A percentile compares a stretch with the other conserved stretches of the same genome.
Conservation (phyloP, 352 stramenopile species). For the Sclerospora graminicola region DNA sequence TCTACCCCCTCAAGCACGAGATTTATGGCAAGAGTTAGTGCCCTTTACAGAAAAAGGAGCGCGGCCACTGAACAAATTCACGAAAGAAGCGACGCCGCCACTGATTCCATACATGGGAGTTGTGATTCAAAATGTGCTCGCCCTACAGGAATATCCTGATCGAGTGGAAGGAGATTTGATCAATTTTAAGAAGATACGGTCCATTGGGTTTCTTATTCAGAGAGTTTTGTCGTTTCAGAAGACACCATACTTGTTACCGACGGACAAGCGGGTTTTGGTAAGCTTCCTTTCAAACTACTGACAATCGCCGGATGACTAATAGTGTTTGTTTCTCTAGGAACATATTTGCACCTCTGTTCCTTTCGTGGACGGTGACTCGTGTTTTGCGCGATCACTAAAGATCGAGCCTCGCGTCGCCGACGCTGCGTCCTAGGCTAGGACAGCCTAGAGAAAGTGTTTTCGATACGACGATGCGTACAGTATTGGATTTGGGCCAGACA, state of each 20-base stretch:
- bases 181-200: slow-evolving; percentile 85
- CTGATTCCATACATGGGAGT: slow-evolving; percentile 79
- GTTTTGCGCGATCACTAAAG: slow-evolving; percentile 70
- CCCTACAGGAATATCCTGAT: slow-evolving; percentile 76
- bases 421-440: slow-evolving; percentile 7
- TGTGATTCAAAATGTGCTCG: slow-evolving; percentile 81
- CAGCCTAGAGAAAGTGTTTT: too few relatives aligned
- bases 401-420: slow-evolving; percentile 70
- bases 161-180: slow-evolving; percentile 63
- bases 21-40: slow-evolving; percentile 79
- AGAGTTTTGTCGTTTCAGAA: slow-evolving; percentile 57
- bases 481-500: too few relatives aligned
- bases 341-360: slow-evolving; percentile 62
- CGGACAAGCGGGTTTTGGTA: slow-evolving; percentile 77
- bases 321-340: slow-evolving; percentile 27
- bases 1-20: slow-evolving; percentile 49
- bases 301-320: neutral
- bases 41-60: slow-evolving; percentile 77
- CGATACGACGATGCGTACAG: too few relatives aligned
- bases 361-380: slow-evolving; percentile 54
- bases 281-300: slow-evolving; percentile 1
- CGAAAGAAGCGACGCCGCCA: slow-evolving; percentile 52
- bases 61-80: slow-evolving; percentile 68
- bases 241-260: slow-evolving; percentile 67
- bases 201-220: slow-evolving; percentile 50